phyloP scores from a whole-genome alignment of 331 rosid species.

The Dryas integrifolia region DNA sequence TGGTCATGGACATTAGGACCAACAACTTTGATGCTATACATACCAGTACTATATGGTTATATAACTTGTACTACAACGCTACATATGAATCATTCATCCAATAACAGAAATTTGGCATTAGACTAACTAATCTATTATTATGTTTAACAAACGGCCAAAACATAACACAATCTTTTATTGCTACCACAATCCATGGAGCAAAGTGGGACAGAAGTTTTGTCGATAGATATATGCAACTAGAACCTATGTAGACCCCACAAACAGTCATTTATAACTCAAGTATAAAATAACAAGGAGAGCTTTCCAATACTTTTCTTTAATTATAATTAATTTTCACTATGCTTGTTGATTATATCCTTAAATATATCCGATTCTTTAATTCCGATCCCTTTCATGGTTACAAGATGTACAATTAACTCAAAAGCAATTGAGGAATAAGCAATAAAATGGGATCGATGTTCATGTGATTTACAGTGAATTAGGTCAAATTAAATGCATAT shows the following conservation, averaged over 20 bases:
- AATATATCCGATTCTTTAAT: neutral
- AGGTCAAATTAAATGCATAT: neutral
- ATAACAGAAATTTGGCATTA: neutral
- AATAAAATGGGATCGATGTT: neutral
- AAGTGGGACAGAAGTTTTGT: slow-evolving; percentile 7
- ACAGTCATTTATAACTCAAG: neutral
- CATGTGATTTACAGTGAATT: slow-evolving; percentile 19
- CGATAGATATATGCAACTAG: neutral
- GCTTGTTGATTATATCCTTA: neutral
- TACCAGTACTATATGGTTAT: too few species aligned
- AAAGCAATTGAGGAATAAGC: neutral
- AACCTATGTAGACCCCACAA: neutral
- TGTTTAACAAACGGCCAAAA: slow-evolving; percentile 1
- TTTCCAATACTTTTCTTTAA: neutral
- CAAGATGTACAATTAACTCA: slow-evolving; percentile 32
- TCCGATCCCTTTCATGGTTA: slow-evolving; percentile 1
- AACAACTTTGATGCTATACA: too few species aligned
- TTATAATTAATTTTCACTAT: neutral
- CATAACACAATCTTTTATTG: neutral
- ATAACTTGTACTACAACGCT: too few species aligned
- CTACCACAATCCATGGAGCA: slow-evolving; percentile 14
- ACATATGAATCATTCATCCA: too few species aligned
- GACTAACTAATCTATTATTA: too few species aligned
- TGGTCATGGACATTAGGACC: too few species aligned
- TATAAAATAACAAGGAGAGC: too few species aligned